Conservation (phyloP, 140 eudicot genomes). For the Oenanthe javanica region DNA sequence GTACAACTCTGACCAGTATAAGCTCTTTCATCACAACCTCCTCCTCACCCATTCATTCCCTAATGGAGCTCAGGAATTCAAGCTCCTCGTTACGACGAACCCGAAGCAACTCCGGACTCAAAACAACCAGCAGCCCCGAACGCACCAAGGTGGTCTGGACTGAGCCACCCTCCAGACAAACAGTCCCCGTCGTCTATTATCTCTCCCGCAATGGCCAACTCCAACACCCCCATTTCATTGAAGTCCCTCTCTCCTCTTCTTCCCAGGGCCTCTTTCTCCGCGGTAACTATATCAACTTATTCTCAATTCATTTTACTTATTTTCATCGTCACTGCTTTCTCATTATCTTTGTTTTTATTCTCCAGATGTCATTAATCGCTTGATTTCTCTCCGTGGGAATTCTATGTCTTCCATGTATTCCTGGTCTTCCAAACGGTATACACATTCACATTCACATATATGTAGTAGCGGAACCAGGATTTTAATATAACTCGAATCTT, state of each 20-base stretch:
- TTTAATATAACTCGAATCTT: too few species aligned
- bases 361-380: constrained; percentile 83
- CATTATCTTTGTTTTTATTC: neutral
- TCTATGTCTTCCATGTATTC: constrained; percentile 90
- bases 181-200: constrained; percentile 77
- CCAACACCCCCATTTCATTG: constrained; percentile 94
- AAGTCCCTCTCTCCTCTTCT: constrained; percentile 62
- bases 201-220: constrained; percentile 71
- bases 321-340: neutral
- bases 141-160: constrained; percentile 86
- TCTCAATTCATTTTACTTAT: neutral
- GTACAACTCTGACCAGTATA: too few species aligned
- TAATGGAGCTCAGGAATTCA: neutral
- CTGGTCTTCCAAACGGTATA: constrained; percentile 96
- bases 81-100: neutral
- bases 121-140: constrained; percentile 61
- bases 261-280: constrained; percentile 60
- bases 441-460: neutral
- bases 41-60: too few species aligned
- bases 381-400: constrained; percentile 70
- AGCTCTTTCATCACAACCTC: too few species aligned
- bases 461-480: too few species aligned
- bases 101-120: neutral
- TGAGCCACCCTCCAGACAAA: constrained; percentile 73
- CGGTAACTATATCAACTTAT: constrained; percentile 29